Evolutionary conservation across 495 filamentous ascomycete species (phyloP), one percentile per base, ranked within the genome.

Genomic region (Chaetomium fimeti): DNA sequence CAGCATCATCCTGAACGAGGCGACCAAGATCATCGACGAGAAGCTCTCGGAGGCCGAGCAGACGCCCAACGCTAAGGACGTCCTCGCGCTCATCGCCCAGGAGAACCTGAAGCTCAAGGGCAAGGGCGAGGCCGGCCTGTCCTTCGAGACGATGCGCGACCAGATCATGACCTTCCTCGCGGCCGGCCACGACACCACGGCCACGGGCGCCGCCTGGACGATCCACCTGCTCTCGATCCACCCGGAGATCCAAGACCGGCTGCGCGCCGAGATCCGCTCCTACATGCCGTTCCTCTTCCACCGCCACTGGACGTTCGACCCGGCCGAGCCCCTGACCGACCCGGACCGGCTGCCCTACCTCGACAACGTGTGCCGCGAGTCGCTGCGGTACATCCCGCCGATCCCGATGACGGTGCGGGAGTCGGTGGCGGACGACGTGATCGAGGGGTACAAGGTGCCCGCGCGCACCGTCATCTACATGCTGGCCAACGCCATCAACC

Each of bases 281-380:
- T 66, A 75, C 61, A 72, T 82, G 64, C 79, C 77, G 4, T 81
- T 77, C 61, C 71, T 81, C 8, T 78, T 76, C 32, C 60, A 72
- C 60, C 60, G 60, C 16, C 24, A 12, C 2, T 20, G 12, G 15
- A 66, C 64, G 12, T 64, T 66, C 16, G 73, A 78, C 58, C 45
- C 29, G 6, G 22, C 29, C 1, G 32, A 18, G 28, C 7, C 12
- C 2, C 6, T 28, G 18, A 42, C 18, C 1, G 73, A 78, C 62
- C 62, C 65, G 9, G 75, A 78, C 55, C 60, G 62, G 45, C 65
- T 78, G 6, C 73, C 72, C 5, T 77, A 70, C 61, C 71, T 78
- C 4, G 75, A 79, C 68, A 82, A 79, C 51, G 77, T 85, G 28
- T 81, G 78, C 72, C 78, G 78, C 59, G 80, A 82, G 65, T 78